Conservation (phyloP, 2,329 filamentous ascomycete species). For the Colletotrichum sidae region DNA sequence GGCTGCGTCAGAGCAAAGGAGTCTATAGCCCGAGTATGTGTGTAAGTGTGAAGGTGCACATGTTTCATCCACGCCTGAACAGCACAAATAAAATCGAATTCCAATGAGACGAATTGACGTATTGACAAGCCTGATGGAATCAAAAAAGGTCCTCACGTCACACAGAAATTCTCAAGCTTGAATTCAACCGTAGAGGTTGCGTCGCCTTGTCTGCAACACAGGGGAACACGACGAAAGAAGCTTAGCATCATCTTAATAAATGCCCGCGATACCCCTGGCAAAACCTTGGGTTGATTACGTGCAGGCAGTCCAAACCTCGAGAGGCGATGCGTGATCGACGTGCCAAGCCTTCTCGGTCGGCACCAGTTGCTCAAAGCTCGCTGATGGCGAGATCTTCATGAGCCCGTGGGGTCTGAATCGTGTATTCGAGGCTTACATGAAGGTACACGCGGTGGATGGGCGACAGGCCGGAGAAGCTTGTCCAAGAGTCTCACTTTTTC, state of each 20-base stretch:
- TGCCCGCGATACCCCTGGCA: slow-evolving; percentile 1
- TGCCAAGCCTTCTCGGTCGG: slow-evolving; percentile 11
- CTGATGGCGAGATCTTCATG: slow-evolving; percentile 16
- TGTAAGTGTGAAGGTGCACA: no score
- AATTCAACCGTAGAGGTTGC: no score
- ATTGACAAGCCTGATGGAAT: no score
- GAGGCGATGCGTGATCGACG: slow-evolving; percentile 12
- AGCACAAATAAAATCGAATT: no score
- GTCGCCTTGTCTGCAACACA: no score
- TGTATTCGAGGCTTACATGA: slow-evolving; percentile 12
- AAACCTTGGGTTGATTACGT: slow-evolving; percentile 10
- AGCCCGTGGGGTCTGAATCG: not conserved
- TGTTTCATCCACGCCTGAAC: no score
- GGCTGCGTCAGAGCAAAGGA: no score
- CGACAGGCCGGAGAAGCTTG: not conserved
- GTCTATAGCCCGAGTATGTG: no score
- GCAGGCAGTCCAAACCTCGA: not conserved
- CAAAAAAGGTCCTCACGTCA: no score
- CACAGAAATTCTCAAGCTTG: no score
- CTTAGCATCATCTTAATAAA: not conserved
- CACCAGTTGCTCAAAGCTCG: slow-evolving; percentile 12
- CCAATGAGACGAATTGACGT: no score
- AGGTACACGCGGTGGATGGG: not conserved
- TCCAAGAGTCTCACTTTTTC: not conserved
- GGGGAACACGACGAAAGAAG: no score